Evolutionary conservation across 2,329 filamentous ascomycete species (phyloP), one percentile per base, ranked within the genome.

Genomic region (Knoxdaviesia capensis): DNA sequence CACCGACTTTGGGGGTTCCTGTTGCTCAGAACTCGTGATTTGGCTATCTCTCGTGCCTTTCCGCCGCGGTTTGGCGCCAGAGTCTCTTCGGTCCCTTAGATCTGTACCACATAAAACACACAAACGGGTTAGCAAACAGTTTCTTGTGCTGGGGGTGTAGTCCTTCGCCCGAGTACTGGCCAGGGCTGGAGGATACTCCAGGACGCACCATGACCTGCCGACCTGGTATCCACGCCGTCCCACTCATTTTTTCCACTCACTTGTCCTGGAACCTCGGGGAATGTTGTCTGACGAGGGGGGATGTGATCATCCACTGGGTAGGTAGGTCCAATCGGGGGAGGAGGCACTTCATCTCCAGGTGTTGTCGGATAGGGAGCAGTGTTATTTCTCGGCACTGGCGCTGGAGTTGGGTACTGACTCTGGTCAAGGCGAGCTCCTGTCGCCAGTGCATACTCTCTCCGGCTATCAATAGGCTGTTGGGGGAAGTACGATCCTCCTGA

Each of bases 401-500:
- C 20, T 48, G n/a, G 47, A 42, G 9, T 48, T 48, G 34, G 48
- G 42, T 20, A 49, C 49, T 9, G 51, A 47, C 41, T 51, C 50
- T 6, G 52, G 54, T 8, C 54, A 54, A 5, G 48, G 50, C 1
- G 28, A 37, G 39, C 37, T 39, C 39, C 37, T 43, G 37, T 11
- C 36, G 36, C 32, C 31, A 32, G n/a, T 40, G 31, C 30, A 32
- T n/a, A 33, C 32, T 36, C 9, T 37, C 49, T 48, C 11, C 52
- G 33, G 47, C 56, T 29, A 45, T 59, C 43, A 5, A 46, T 49
- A 6, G 59, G 58, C 39, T 61, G 60, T 3, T 62, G 61, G 3
- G 61, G 62, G 45, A 65, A 68, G 50, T 60, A 68, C 10, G 62
- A 61, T 8, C 66, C 66, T n/a, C 66, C 67, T 3, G 66, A 70